phyloP scores from a whole-genome alignment of 768 basidiomycete genomes.

The Xerocomus spinulosus region DNA sequence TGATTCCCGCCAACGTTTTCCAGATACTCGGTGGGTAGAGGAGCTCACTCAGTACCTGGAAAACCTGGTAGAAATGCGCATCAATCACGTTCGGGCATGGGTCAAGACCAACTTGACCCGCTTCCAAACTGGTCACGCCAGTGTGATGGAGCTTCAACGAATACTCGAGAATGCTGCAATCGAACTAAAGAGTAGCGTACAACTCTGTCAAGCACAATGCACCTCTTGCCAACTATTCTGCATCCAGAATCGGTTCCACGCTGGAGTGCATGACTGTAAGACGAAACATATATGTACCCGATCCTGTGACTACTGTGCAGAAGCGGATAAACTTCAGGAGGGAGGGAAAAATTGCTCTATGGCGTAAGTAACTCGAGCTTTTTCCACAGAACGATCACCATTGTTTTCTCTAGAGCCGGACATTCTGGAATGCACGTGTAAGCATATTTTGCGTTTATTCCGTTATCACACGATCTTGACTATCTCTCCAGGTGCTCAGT shows the following conservation, averaged over 20 bases:
- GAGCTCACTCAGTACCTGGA: slow-evolving; percentile 37
- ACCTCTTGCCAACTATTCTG: slow-evolving; percentile 46
- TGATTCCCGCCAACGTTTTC: slow-evolving; percentile 12
- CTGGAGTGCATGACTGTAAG: slow-evolving; percentile 43
- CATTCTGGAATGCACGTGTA: slow-evolving; percentile 54
- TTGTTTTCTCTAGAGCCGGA: slow-evolving; percentile 43
- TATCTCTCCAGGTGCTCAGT: slow-evolving; percentile 52
- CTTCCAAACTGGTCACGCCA: slow-evolving; percentile 39
- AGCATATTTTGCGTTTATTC: slow-evolving; percentile 4
- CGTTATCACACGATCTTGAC: neutral
- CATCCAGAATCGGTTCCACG: slow-evolving; percentile 42
- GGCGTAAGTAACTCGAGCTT: slow-evolving; percentile 34
- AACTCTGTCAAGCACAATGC: slow-evolving; percentile 49
- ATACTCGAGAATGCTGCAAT: slow-evolving; percentile 39
- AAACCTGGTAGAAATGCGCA: slow-evolving; percentile 37
- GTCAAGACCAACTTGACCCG: slow-evolving; percentile 43
- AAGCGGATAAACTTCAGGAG: slow-evolving; percentile 28
- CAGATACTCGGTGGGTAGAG: slow-evolving; percentile 35
- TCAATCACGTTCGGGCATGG: slow-evolving; percentile 50
- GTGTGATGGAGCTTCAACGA: slow-evolving; percentile 42
- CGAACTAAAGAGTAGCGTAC: slow-evolving; percentile 41
- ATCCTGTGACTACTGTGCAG: slow-evolving; percentile 41
- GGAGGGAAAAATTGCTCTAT: slow-evolving; percentile 39
- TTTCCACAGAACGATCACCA: slow-evolving; percentile 7
- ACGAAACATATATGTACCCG: slow-evolving; percentile 47